A percentile compares a stretch with the other conserved stretches of the same genome.
These are phyloP conservation scores for Asclepias syriaca DNA, from an alignment of 257 asterid species.

Conservation along the genomic window DNA sequence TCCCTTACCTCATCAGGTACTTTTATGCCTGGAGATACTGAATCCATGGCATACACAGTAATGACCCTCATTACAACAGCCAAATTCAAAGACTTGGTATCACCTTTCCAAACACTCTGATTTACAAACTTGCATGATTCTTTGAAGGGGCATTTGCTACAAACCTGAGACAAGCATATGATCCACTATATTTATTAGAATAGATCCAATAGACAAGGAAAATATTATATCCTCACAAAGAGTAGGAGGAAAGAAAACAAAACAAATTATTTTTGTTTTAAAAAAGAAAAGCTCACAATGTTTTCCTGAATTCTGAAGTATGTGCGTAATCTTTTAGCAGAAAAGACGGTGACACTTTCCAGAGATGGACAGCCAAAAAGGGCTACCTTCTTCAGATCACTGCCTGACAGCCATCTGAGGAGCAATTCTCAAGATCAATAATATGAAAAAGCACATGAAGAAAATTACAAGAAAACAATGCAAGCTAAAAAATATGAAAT, in stretches of 20 bases:
- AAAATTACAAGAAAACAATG: not conserved
- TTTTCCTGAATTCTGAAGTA: slow-evolving; percentile 65
- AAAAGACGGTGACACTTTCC: slow-evolving; percentile 29
- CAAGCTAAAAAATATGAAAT: not conserved
- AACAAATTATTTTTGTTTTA: not conserved
- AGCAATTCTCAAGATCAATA: slow-evolving; percentile 23
- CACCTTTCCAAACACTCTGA: slow-evolving; percentile 26
- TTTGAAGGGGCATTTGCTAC: slow-evolving; percentile 53
- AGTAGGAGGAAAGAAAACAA: not conserved
- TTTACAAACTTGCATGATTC: slow-evolving; percentile 49
- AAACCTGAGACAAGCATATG: slow-evolving; percentile 50
- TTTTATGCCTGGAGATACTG: slow-evolving; percentile 45
- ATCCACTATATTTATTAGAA: not conserved
- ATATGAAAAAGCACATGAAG: not conserved
- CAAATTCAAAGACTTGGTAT: slow-evolving; percentile 33
- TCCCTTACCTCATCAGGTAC: slow-evolving; percentile 54
- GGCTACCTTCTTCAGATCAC: slow-evolving; percentile 72
- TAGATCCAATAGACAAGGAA: no score
- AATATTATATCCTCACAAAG: not conserved
- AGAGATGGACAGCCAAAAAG: slow-evolving; percentile 77
- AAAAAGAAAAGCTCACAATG: slow-evolving; percentile 34
- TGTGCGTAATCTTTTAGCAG: slow-evolving; percentile 64
- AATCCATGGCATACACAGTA: slow-evolving; percentile 54
- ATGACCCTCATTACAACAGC: slow-evolving; percentile 45
- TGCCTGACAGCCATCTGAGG: slow-evolving; percentile 81